phyloP scores from a whole-genome alignment of 177 flowering plant species.

The Tripterygium wilfordii region DNA sequence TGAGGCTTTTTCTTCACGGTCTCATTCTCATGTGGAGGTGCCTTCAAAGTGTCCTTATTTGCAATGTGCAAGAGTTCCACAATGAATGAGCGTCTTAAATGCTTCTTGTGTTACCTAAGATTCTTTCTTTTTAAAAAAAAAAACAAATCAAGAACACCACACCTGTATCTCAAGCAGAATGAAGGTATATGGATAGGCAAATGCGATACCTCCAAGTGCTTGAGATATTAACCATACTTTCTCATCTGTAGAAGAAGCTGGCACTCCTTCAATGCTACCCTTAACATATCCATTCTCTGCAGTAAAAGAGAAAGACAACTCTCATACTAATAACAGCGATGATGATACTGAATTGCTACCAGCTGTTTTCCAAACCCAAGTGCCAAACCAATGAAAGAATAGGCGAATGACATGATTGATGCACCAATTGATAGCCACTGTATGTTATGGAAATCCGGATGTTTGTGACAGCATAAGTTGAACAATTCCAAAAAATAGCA shows the following conservation, averaged over 20 bases:
- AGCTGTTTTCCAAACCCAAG: constrained; percentile 69
- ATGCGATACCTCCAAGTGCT: constrained; percentile 85
- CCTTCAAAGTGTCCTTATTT: constrained; percentile 64
- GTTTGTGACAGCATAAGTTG: constrained; percentile 65
- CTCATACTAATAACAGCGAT: too few relatives aligned
- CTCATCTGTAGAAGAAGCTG: constrained; percentile 21
- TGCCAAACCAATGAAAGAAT: constrained; percentile 64
- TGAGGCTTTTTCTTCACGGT: constrained; percentile 77
- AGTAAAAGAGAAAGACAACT: too few relatives aligned
- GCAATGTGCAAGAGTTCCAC: not conserved
- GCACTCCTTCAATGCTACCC: constrained; percentile 62
- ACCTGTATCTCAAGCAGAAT: constrained; percentile 80
- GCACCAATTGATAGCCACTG: constrained; percentile 77
- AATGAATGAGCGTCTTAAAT: too few relatives aligned
- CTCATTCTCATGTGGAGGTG: constrained; percentile 68
- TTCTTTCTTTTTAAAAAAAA: not conserved
- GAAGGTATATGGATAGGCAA: constrained; percentile 66
- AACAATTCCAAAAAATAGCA: constrained; percentile 60
- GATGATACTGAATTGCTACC: too few relatives aligned
- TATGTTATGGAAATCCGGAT: constrained; percentile 66
- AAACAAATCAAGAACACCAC: not conserved
- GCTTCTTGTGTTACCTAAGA: not conserved
- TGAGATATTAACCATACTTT: too few relatives aligned
- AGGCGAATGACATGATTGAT: constrained; percentile 80
- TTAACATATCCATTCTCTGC: constrained; percentile 60